These are phyloP conservation scores for Cutaneotrichosporon sp. DNA, from an alignment of 1,284 basidiomycete species.

Conservation along the genomic window DNA sequence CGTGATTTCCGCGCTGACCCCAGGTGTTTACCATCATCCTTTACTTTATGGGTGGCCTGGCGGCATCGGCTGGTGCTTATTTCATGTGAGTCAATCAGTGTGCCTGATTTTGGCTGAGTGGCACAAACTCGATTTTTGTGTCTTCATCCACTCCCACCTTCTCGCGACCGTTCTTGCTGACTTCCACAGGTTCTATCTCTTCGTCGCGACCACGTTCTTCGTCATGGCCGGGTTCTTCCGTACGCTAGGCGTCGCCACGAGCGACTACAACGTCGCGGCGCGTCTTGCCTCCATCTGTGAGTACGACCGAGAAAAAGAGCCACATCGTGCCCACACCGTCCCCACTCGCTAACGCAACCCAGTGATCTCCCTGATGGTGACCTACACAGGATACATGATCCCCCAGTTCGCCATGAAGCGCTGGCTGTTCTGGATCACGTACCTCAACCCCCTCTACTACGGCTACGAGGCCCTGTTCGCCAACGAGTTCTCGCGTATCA, in stretches of 20 bases:
- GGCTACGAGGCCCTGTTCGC: constrained; percentile 71
- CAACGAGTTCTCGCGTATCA: constrained; percentile 77
- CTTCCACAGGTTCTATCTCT: constrained; percentile 34
- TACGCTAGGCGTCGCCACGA: constrained; percentile 55
- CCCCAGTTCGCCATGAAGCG: constrained; percentile 72
- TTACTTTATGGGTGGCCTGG: constrained; percentile 56
- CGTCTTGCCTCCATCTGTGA: constrained; percentile 57
- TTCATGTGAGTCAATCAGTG: constrained; percentile 53
- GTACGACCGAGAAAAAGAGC: too few relatives aligned
- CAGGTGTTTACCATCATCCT: too few relatives aligned
- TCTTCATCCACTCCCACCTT: too few relatives aligned
- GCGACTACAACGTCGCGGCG: constrained; percentile 58
- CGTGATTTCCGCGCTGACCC: too few relatives aligned
- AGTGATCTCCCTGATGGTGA: constrained; percentile 49
- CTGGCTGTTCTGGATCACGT: constrained; percentile 79
- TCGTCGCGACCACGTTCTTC: constrained; percentile 53
- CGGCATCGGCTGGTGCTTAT: constrained; percentile 55
- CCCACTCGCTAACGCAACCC: too few relatives aligned
- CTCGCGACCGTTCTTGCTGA: too few relatives aligned
- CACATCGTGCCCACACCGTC: too few relatives aligned
- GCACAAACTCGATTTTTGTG: too few relatives aligned
- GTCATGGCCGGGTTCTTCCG: constrained; percentile 55
- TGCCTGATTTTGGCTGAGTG: too few relatives aligned
- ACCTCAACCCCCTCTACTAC: constrained; percentile 63
- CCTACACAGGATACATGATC: constrained; percentile 50